A percentile compares a stretch with the other conserved stretches of the same genome.
Conservation (phyloP, 345 rosid genomes). For the Brassica incana region DNA sequence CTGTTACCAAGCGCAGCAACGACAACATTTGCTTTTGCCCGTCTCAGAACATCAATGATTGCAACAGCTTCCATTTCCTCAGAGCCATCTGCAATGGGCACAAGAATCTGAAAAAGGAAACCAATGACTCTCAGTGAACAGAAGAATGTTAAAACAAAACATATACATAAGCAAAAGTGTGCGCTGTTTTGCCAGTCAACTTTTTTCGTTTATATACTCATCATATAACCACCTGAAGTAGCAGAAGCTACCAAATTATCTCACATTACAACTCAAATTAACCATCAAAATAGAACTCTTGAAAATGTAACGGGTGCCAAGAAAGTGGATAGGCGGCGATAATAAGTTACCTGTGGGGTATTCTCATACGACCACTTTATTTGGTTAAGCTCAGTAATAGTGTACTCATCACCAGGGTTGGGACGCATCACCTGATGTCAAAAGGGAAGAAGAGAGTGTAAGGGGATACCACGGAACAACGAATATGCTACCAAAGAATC, state of each 20-base stretch:
- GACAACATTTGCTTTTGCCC: slow-evolving; percentile 65
- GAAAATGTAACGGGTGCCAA: not conserved
- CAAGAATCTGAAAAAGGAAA: slow-evolving; percentile 64
- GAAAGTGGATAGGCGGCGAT: not conserved
- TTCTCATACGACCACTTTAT: slow-evolving; percentile 59
- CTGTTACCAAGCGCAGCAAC: slow-evolving; percentile 82
- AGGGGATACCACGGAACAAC: not conserved
- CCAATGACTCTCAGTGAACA: not conserved
- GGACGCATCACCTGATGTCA: slow-evolving; percentile 65
- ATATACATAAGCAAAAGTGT: not conserved
- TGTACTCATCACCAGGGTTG: slow-evolving; percentile 73
- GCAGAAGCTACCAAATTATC: not conserved
- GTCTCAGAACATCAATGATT: not conserved
- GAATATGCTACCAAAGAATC: not conserved
- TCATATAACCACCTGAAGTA: not conserved
- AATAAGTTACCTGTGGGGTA: slow-evolving; percentile 58
- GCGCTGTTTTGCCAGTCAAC: not conserved
- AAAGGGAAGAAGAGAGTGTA: not conserved
- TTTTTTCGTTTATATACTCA: not conserved
- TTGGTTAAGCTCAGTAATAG: slow-evolving; percentile 69
- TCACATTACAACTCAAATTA: not conserved
- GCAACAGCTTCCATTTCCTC: not conserved
- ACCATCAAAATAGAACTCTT: not conserved
- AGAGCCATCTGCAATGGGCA: slow-evolving; percentile 54
- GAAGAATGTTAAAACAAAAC: not conserved